These are phyloP conservation scores for Sicyos edulis DNA, from an alignment of 306 rosid genomes.

Conservation along the genomic window DNA sequence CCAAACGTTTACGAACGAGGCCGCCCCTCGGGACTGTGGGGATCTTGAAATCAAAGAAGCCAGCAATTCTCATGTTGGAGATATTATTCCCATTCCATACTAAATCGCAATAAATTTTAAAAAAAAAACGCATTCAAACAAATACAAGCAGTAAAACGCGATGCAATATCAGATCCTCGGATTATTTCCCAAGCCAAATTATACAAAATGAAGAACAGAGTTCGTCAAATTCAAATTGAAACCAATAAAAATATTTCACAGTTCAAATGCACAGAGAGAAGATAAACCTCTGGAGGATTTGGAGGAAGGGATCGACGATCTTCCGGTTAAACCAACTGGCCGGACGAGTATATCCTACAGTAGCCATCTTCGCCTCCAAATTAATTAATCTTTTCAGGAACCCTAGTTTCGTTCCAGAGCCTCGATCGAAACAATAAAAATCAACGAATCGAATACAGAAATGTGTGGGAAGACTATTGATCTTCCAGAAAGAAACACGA, in stretches of 20 bases:
- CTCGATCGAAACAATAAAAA: background rate
- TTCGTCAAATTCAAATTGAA: background rate
- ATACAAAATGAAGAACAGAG: slow-evolving; percentile 10
- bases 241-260: background rate
- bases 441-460: background rate
- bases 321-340: slow-evolving; percentile 54
- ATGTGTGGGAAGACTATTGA: background rate
- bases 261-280: slow-evolving; percentile 4
- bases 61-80: background rate
- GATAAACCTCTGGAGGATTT: slow-evolving; percentile 60
- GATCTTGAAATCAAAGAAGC: background rate
- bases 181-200: background rate
- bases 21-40: too few species aligned
- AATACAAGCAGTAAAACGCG: background rate
- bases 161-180: slow-evolving; percentile 5
- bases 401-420: background rate
- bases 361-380: slow-evolving; percentile 20
- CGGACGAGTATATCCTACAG: slow-evolving; percentile 26
- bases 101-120: background rate
- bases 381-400: background rate
- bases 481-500: background rate
- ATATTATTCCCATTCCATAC: background rate
- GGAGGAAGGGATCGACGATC: slow-evolving; percentile 58
- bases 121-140: background rate
- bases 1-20: too few species aligned